These are phyloP conservation scores for Chaetomidium leptoderma DNA, from an alignment of 495 filamentous ascomycete genomes.

Conservation along the genomic window DNA sequence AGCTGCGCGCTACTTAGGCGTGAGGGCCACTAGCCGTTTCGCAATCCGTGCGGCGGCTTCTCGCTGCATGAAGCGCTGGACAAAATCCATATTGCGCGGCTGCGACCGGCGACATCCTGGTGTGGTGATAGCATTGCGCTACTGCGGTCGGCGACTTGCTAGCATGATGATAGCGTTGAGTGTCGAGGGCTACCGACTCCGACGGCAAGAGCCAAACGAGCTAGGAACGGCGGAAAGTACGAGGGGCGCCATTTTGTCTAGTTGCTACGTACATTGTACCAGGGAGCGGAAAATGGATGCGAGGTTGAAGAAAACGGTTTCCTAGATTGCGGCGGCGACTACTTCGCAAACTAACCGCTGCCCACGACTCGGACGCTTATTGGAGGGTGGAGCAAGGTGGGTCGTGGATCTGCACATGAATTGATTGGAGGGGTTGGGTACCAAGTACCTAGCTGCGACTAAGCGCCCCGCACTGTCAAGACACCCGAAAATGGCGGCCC, in stretches of 20 bases:
- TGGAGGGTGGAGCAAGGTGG: background rate
- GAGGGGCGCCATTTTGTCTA: constrained; percentile 9
- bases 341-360: background rate
- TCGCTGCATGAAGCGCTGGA: constrained; percentile 16
- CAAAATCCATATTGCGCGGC: constrained; percentile 16
- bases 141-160: no score
- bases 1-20: constrained; percentile 13
- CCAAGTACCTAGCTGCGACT: no score
- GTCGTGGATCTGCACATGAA: background rate
- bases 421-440: no score
- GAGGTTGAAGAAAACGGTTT: constrained; percentile 5
- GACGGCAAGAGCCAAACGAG: background rate
- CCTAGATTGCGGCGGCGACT: background rate
- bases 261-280: background rate
- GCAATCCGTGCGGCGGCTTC: constrained; percentile 2
- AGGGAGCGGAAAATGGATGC: constrained; percentile 10
- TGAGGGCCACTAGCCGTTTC: constrained; percentile 1
- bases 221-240: background rate
- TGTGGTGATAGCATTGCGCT: constrained; percentile 6
- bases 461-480: no score
- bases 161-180: background rate
- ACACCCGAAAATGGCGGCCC: no score
- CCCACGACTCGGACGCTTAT: background rate
- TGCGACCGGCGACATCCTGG: constrained; percentile 8
- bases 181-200: constrained; percentile 9